A percentile compares a stretch with the other conserved stretches of the same genome.
Evolutionary conservation across 2,329 filamentous ascomycete species (phyloP).

Genomic region (Sporothrix phasma): DNA sequence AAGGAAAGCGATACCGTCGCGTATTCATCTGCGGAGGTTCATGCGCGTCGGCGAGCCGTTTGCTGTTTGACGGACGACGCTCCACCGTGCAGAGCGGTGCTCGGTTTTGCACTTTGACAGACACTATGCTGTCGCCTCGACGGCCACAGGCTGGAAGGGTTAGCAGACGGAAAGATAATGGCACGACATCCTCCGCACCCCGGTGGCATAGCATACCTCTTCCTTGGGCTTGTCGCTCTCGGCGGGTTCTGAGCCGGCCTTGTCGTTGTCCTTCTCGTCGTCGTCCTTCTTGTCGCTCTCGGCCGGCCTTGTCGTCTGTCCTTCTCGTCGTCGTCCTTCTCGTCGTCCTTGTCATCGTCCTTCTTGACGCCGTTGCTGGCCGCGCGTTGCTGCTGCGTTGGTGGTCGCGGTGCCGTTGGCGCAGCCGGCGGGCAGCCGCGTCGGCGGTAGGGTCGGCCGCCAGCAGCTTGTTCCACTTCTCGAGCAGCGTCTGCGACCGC

Average conservation of each 20-base stretch:
- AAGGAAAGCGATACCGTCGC: neutral
- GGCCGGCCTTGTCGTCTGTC: constrained; percentile 26
- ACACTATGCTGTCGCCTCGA: constrained; percentile 16
- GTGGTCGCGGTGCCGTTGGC: constrained; percentile 24
- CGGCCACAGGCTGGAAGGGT: constrained; percentile 13
- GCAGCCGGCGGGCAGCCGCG: constrained; percentile 25
- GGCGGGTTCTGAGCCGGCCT: constrained; percentile 20
- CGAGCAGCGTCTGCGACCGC: constrained; percentile 68
- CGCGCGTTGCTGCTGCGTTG: constrained; percentile 34
- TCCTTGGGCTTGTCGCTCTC: constrained; percentile 15
- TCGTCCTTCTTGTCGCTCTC: constrained; percentile 32
- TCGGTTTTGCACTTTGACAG: neutral
- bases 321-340: constrained; percentile 30
- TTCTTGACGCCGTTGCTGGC: constrained; percentile 28
- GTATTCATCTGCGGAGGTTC: neutral
- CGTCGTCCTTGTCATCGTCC: no score
- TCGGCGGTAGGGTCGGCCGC: constrained; percentile 37
- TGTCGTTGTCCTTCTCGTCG: constrained; percentile 25
- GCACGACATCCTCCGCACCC: neutral
- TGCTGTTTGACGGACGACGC: neutral
- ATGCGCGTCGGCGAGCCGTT: neutral
- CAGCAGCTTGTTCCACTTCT: constrained; percentile 82
- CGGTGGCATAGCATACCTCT: constrained; percentile 7
- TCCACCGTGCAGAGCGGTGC: neutral
- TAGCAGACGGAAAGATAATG: neutral